Evolutionary conservation across 306 rosid genomes (phyloP), one percentile per base, ranked within the genome.

Genomic region (Senna siamea): DNA sequence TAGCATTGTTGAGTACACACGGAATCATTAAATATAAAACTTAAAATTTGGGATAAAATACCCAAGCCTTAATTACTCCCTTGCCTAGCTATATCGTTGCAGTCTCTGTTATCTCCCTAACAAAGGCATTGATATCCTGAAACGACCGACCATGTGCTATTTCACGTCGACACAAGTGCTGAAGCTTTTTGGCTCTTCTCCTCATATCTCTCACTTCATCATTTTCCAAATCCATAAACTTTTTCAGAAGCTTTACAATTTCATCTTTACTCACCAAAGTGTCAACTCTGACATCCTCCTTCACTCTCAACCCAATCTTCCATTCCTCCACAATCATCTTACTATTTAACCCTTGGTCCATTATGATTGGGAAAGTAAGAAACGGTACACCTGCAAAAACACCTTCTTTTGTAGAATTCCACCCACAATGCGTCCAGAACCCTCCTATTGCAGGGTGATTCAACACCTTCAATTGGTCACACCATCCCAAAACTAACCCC

Each of bases 391-490:
- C 89, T 5, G 72, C 41, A 70, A 83, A 53, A 19, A 81, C 20
- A 52, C 85, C 79, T 78, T 87, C 92, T 7, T 70, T 50, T 8
- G 70, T 76, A 0, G 87, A 88, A 81, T 83, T 85, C 92, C 89
- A 87, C 1, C 89, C 88, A 62, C 89, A 85, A 23, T 85, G 89
- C 0, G 80, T 72, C 88, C 85, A 87, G 70, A 87, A 87, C 0
- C 87, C 92, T 44, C 85, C 88, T 28, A 84, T 37, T 2, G 80
- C 75, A 32, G 53, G 30, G 22, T 87, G 89, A 2, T 47, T 55
- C 34, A 87, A 73, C 20, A 87, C 89, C 51, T 54, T 74, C 77
- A 85, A 38, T 23, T 87, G 92, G 57, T 87, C 88, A 79, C 88
- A 88, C 88, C 89, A 88, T 22, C 43, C 52, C 72, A 83, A 64